Base-by-base conservation (phyloP, 164 flowering plant genomes). In the Magnolia changhungtana region DNA sequence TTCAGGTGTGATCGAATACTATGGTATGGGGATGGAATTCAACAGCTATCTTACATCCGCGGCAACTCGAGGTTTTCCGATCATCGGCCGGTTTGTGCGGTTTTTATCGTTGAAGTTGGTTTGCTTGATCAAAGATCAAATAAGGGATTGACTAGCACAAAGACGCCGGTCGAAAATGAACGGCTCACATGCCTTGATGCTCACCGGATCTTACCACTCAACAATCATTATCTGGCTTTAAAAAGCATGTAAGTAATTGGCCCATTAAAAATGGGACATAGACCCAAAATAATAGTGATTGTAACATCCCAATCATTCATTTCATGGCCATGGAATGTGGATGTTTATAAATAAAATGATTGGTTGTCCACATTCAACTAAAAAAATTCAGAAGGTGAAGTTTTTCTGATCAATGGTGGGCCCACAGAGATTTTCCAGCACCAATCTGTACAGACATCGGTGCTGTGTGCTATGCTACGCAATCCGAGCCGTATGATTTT, bases 1-100 rank as follows among this genome's bases (percentile, higher is more conserved):
- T 80, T 37, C 89, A 92, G 97, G 97, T 92, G 97, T 78, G 97
- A 93, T 69, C 82, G 97, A 72, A 90, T 93, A 80, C 81, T 93
- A 20, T 93, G 97, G 94, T 78, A 84, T 79, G 97, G 97, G 24
- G 69, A 80, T 27, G 97, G 93, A 18, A 91, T 91, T 4, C 71
- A 72, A 7, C 97, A 91, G 74, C 74, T 84, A 29, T 83, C 85
- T 18, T 93, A 93, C 74, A 71, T 82, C 27, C 87, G 97, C 0
- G 82, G 82, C 14, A 94, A 90, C 73, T 89, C 86, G 6, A 83
- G 84, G 68, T 89, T 91, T 71, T 93, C 97, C 1, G 97, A 93
- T 72, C 97, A 93, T 75, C 83, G 94, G n/a, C 97, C 97, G 1
- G 97, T 93, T 2, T 90, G 88, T 75, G 86, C 95, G 20, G 83